Conservation (phyloP, 148 eudicot genomes). For the Heliamphora exappendiculata region DNA sequence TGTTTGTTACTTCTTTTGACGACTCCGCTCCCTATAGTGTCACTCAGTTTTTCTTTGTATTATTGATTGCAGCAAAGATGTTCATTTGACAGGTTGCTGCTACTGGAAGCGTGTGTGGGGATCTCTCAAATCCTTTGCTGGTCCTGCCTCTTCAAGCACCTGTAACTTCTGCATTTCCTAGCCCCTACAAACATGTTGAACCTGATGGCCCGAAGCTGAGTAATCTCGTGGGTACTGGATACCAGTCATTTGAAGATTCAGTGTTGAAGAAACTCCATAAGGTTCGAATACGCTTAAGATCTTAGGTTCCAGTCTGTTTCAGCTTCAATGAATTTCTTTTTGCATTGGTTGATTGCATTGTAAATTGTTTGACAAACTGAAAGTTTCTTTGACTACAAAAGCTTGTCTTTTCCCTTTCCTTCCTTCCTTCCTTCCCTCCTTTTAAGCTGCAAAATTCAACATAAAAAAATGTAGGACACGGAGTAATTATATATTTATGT, state of each 20-base stretch:
- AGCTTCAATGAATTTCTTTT: neutral
- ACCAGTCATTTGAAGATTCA: slow-evolving; percentile 60
- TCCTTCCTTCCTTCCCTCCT: neutral
- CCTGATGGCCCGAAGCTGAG: slow-evolving; percentile 36
- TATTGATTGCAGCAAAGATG: neutral
- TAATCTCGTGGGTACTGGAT: slow-evolving; percentile 61
- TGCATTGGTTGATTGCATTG: neutral
- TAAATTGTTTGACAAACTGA: neutral
- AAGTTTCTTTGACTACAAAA: neutral
- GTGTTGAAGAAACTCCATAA: slow-evolving; percentile 62
- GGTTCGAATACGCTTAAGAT: slow-evolving; percentile 29
- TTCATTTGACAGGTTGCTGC: slow-evolving; percentile 50
- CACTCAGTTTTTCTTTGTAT: neutral
- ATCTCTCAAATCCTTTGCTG: slow-evolving; percentile 65
- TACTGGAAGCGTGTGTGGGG: slow-evolving; percentile 48
- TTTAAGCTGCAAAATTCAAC: neutral
- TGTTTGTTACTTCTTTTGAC: neutral
- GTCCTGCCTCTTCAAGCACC: slow-evolving; percentile 61
- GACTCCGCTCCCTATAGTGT: neutral
- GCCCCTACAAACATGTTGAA: slow-evolving; percentile 32
- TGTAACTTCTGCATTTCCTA: slow-evolving; percentile 27
- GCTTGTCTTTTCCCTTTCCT: neutral
- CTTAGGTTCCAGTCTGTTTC: neutral
- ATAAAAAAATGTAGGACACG: neutral
- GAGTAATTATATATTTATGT: neutral